These are phyloP conservation scores for Vigna nakashimae DNA, from an alignment of 306 rosid species.

Conservation along the genomic window DNA sequence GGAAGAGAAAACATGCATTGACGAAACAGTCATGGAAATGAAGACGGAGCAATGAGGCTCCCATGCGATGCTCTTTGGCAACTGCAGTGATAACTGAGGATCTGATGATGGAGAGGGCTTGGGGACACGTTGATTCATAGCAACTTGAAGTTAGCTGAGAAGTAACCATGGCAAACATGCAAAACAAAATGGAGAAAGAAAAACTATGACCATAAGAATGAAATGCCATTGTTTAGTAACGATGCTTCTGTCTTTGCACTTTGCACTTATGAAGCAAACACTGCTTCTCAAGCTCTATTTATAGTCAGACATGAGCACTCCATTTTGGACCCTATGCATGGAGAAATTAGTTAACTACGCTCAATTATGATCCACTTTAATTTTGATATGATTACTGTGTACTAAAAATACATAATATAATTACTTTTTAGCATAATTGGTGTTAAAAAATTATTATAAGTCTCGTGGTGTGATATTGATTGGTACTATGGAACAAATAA, in stretches of 20 bases:
- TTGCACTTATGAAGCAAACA: slow-evolving; percentile 29
- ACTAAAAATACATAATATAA: too few species aligned
- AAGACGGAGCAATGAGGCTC: slow-evolving; percentile 64
- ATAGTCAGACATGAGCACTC: slow-evolving; percentile 35
- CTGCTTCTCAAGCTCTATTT: slow-evolving; percentile 42
- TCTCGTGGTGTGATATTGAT: too few species aligned
- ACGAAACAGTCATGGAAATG: slow-evolving; percentile 62
- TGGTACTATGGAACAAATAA: too few species aligned
- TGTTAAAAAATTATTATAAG: too few species aligned
- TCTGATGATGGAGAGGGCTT: slow-evolving; percentile 44
- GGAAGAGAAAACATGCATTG: slow-evolving; percentile 46
- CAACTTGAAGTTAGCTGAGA: slow-evolving; percentile 42
- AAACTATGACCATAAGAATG: slow-evolving; percentile 6
- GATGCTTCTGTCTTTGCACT: slow-evolving; percentile 20
- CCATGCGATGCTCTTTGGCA: slow-evolving; percentile 60
- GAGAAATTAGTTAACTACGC: neutral
- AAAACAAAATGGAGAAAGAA: slow-evolving; percentile 36
- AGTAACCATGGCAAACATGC: slow-evolving; percentile 34
- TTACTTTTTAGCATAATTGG: neutral
- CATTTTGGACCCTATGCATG: slow-evolving; percentile 29
- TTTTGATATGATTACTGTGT: too few species aligned
- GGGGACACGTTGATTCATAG: slow-evolving; percentile 51
- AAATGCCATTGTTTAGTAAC: slow-evolving; percentile 39
- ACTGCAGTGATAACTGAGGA: slow-evolving; percentile 51
- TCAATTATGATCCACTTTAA: neutral